Percentiles rank a stretch among this genome's conserved stretches.
phyloP scores from a whole-genome alignment of 257 asterid species.

The Solanum habrochaites region DNA sequence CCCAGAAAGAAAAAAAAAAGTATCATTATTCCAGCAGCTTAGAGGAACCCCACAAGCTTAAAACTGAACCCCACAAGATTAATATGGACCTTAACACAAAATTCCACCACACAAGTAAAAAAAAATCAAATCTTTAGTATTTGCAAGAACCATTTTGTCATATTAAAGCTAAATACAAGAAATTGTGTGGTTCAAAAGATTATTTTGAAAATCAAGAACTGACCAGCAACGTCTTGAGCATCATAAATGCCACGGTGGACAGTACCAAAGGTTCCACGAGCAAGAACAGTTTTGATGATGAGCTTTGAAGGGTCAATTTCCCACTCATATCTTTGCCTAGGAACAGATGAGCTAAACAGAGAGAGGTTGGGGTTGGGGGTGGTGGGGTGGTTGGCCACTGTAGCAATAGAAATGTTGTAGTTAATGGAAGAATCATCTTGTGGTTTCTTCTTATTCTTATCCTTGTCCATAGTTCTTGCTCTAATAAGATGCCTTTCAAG shows the following conservation, averaged over 20 bases:
- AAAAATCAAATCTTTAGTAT: not conserved
- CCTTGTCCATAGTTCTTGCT: constrained; percentile 59
- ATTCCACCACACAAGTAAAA: not conserved
- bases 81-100: not conserved
- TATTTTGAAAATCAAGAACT: not conserved
- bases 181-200: not conserved
- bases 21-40: not conserved
- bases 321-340: constrained; percentile 68
- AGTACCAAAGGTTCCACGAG: constrained; percentile 86
- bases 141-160: not conserved
- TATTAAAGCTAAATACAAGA: not conserved
- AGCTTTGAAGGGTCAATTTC: constrained; percentile 77
- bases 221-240: constrained; percentile 83
- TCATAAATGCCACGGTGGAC: constrained; percentile 85
- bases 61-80: not conserved
- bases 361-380: not conserved
- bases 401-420: not conserved
- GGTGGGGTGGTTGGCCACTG: not conserved
- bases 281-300: constrained; percentile 49
- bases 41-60: not conserved
- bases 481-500: constrained; percentile 58
- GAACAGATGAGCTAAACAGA: constrained; percentile 1
- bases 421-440: constrained; percentile 15
- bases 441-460: constrained; percentile 39
- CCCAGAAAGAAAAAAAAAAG: not conserved